Conservation (phyloP, 2,329 filamentous ascomycete species). For the Cercospora sp. region DNA sequence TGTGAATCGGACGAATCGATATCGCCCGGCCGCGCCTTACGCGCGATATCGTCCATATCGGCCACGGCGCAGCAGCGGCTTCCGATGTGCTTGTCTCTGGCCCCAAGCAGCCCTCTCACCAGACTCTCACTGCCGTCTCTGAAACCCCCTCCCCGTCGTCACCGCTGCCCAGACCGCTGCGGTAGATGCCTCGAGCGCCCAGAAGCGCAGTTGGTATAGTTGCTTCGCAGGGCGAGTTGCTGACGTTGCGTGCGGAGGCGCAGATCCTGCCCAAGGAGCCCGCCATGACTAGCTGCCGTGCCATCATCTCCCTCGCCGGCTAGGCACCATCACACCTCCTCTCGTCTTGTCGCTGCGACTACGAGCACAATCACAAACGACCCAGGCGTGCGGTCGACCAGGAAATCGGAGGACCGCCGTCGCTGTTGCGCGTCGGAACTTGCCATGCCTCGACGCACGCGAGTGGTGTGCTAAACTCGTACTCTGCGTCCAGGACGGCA, state of each 20-base stretch:
- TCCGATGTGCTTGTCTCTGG: not conserved
- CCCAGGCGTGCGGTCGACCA: not conserved
- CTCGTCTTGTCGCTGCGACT: not conserved
- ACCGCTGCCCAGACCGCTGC: not conserved
- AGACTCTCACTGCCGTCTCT: not conserved
- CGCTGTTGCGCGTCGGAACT: not conserved
- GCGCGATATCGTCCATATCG: not conserved
- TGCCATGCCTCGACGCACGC: not conserved
- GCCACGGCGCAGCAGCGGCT: not conserved
- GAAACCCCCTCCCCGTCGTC: not conserved
- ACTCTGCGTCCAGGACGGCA: not conserved
- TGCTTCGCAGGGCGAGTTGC: not conserved
- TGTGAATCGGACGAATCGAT: not conserved
- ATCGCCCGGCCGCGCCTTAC: not conserved
- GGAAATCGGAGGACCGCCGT: not conserved
- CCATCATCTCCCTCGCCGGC: not conserved
- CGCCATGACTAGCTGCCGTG: constrained; percentile 1
- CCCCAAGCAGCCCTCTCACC: too few species aligned
- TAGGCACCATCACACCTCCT: not conserved
- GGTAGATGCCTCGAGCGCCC: not conserved
- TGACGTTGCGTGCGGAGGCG: constrained; percentile 6
- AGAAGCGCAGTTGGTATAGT: not conserved
- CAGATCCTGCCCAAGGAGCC: constrained; percentile 2
- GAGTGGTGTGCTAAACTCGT: not conserved
- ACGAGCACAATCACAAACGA: not conserved